phyloP scores from a whole-genome alignment of 2,329 filamentous ascomycete species.

The Colletotrichum tabaci region DNA sequence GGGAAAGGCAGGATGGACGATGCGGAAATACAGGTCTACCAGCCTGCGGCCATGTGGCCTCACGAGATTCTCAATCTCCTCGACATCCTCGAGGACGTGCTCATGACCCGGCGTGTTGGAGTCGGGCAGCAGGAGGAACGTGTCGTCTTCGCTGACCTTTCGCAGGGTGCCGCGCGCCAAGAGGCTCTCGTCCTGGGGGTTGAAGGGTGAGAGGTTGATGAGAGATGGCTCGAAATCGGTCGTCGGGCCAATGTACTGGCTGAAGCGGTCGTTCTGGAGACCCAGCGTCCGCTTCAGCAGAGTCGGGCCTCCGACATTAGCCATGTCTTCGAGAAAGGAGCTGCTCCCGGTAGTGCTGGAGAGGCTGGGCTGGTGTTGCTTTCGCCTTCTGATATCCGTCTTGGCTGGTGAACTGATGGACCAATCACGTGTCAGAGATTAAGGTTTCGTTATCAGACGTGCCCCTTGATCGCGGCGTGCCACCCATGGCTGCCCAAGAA shows the following conservation, averaged over 20 bases:
- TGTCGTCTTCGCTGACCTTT: conserved; percentile 83
- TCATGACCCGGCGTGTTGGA: conserved; percentile 79
- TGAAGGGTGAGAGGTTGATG: conserved; percentile 84
- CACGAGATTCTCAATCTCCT: conserved; percentile 82
- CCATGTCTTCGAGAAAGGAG: conserved; percentile 79
- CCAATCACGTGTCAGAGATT: conserved; percentile 66
- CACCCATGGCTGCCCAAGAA: conserved; percentile 31
- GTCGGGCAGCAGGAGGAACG: conserved; percentile 86
- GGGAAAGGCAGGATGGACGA: conserved; percentile 86
- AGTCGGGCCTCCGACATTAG: conserved; percentile 77
- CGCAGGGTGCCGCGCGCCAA: conserved; percentile 78
- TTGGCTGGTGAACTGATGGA: conserved; percentile 69
- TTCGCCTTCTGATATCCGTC: conserved; percentile 67
- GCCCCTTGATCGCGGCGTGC: conserved; percentile 31
- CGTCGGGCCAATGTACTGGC: conserved; percentile 86
- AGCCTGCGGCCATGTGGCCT: conserved; percentile 82
- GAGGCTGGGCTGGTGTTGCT: conserved; percentile 70
- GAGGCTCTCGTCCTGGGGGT: conserved; percentile 85
- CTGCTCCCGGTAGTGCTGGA: conserved; percentile 74
- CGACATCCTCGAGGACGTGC: conserved; percentile 77
- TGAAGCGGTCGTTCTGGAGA: conserved; percentile 83
- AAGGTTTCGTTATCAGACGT: conserved; percentile 39
- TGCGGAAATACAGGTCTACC: conserved; percentile 85
- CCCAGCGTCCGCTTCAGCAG: conserved; percentile 80
- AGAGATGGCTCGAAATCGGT: conserved; percentile 89